phyloP scores from a whole-genome alignment of 345 rosid genomes.

The Nasturtium officinale region DNA sequence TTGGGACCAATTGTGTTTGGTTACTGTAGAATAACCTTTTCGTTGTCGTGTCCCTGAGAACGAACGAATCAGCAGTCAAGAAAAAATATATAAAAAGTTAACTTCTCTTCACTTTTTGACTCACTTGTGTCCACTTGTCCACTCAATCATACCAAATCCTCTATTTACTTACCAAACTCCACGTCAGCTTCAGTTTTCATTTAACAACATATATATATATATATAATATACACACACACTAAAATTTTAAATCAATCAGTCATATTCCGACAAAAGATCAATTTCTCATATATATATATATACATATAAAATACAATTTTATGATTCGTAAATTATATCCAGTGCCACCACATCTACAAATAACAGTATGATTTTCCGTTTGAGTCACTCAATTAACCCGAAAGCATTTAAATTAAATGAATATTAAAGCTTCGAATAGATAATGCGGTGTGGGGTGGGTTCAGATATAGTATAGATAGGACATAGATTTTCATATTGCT shows the following conservation, averaged over 20 bases:
- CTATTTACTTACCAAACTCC: slow-evolving; percentile 32
- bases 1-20: slow-evolving; percentile 40
- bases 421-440: background rate
- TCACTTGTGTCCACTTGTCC: slow-evolving; percentile 41
- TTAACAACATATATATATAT: background rate
- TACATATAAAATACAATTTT: background rate
- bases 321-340: background rate
- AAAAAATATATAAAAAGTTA: background rate
- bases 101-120: slow-evolving; percentile 41
- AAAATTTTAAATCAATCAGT: background rate
- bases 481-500: too few species aligned
- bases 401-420: background rate
- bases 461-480: background rate
- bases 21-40: slow-evolving; percentile 29
- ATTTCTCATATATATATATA: background rate
- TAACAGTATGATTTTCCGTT: background rate
- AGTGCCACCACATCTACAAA: background rate
- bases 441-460: background rate
- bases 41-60: slow-evolving; percentile 9
- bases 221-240: background rate
- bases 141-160: slow-evolving; percentile 38
- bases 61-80: slow-evolving; percentile 29
- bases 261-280: background rate
- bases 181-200: slow-evolving; percentile 31
- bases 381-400: background rate